These are phyloP conservation scores for Parastagonospora nodorum DNA, from an alignment of 2,329 filamentous ascomycete species.

Conservation along the genomic window DNA sequence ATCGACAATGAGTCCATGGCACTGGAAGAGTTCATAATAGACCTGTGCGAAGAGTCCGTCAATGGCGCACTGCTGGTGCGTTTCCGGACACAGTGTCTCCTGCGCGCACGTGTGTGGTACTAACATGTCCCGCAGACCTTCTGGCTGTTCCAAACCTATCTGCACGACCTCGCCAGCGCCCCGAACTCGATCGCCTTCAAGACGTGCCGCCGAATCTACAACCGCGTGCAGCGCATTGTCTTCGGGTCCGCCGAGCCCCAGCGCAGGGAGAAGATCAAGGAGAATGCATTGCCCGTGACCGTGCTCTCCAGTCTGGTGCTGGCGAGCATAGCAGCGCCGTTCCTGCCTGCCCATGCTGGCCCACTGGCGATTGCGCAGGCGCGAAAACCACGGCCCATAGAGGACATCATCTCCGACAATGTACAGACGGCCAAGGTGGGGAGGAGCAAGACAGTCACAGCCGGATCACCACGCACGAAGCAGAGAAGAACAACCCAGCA, in stretches of 20 bases:
- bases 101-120: slow-evolving; percentile 22
- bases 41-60: slow-evolving; percentile 85
- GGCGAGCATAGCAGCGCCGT: slow-evolving; percentile 74
- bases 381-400: slow-evolving; percentile 70
- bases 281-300: slow-evolving; percentile 80
- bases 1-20: slow-evolving; percentile 92
- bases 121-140: slow-evolving; percentile 67
- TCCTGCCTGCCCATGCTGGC: slow-evolving; percentile 77
- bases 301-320: slow-evolving; percentile 81
- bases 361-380: slow-evolving; percentile 83
- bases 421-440: slow-evolving; percentile 61
- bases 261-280: slow-evolving; percentile 75
- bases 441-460: slow-evolving; percentile 72
- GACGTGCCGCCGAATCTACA: slow-evolving; percentile 82
- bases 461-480: slow-evolving; percentile 50
- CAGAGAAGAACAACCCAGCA: slow-evolving; percentile 46
- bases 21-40: slow-evolving; percentile 83
- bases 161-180: slow-evolving; percentile 77
- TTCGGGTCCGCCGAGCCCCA: slow-evolving; percentile 75
- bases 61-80: slow-evolving; percentile 80
- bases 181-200: slow-evolving; percentile 79
- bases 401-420: slow-evolving; percentile 66
- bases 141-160: slow-evolving; percentile 87
- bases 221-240: slow-evolving; percentile 86
- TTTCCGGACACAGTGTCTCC: slow-evolving; percentile 27